phyloP scores from a whole-genome alignment of 768 basidiomycete species.

The Boletus reticuloceps region DNA sequence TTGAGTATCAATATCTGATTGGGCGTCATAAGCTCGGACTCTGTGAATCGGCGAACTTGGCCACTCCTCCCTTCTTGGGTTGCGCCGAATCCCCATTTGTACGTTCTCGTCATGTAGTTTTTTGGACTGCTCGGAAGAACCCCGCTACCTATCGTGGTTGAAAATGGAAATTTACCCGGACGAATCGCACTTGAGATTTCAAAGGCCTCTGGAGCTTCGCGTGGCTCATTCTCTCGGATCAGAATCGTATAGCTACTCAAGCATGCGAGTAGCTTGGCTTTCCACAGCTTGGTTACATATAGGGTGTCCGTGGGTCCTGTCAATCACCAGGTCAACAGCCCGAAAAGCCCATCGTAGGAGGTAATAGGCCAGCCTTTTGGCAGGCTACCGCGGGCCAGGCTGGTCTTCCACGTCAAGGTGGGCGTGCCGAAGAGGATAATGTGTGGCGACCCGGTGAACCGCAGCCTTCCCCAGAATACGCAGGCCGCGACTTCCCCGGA shows the following conservation, averaged over 20 bases:
- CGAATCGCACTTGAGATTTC: slow-evolving; percentile 26
- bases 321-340: slow-evolving; percentile 27
- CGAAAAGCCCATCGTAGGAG: slow-evolving; percentile 10
- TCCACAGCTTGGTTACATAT: slow-evolving; percentile 11
- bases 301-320: slow-evolving; percentile 23
- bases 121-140: slow-evolving; percentile 19
- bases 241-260: neutral
- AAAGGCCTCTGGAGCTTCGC: slow-evolving; percentile 21
- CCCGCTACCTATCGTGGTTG: slow-evolving; percentile 10
- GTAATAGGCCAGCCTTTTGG: slow-evolving; percentile 17
- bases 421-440: slow-evolving; percentile 16
- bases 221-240: slow-evolving; percentile 21
- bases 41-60: slow-evolving; percentile 24
- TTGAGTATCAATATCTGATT: slow-evolving; percentile 20
- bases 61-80: neutral
- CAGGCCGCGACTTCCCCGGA: slow-evolving; percentile 12
- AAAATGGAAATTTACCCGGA: slow-evolving; percentile 22
- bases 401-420: slow-evolving; percentile 18
- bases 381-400: slow-evolving; percentile 14
- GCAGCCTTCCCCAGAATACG: slow-evolving; percentile 8
- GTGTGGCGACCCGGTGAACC: slow-evolving; percentile 13
- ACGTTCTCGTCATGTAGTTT: slow-evolving; percentile 18
- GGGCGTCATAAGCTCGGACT: slow-evolving; percentile 12
- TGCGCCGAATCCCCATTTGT: slow-evolving; percentile 29
- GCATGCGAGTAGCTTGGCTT: slow-evolving; percentile 4